Percentiles rank a stretch among this genome's conserved stretches.
phyloP scores from a whole-genome alignment of 2,329 filamentous ascomycete species.

The Hypoxylon sp. region DNA sequence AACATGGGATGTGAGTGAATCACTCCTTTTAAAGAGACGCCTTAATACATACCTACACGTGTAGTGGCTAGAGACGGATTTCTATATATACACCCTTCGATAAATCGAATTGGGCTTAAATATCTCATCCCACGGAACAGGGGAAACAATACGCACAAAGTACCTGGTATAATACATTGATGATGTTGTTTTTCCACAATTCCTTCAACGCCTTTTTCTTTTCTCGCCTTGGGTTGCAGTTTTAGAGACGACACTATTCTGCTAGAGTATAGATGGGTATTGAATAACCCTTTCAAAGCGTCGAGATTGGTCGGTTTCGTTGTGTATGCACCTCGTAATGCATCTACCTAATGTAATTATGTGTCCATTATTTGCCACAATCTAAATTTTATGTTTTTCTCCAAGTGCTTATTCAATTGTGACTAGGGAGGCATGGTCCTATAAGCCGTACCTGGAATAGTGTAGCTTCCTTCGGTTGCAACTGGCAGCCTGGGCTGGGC shows the following conservation, averaged over 20 bases:
- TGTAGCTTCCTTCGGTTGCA: slow-evolving; percentile 19
- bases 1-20: slow-evolving; percentile 12
- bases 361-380: slow-evolving; percentile 20
- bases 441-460: slow-evolving; percentile 17
- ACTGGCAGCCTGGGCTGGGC: neutral
- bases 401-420: slow-evolving; percentile 6
- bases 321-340: slow-evolving; percentile 12
- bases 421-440: slow-evolving; percentile 1
- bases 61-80: slow-evolving; percentile 4
- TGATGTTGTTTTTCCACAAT: slow-evolving; percentile 7
- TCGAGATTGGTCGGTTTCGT: neutral
- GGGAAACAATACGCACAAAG: slow-evolving; percentile 8
- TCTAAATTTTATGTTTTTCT: slow-evolving; percentile 11
- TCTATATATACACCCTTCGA: slow-evolving; percentile 14
- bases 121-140: slow-evolving; percentile 5
- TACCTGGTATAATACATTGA: neutral
- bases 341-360: slow-evolving; percentile 15
- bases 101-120: slow-evolving; percentile 15
- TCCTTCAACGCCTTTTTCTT: slow-evolving; percentile 3
- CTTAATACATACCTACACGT: too few species aligned
- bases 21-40: slow-evolving; percentile 23
- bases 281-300: neutral
- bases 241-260: slow-evolving; percentile 9
- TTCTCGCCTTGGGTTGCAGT: neutral
- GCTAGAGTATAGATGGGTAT: neutral